Evolutionary conservation across 306 rosid genomes (phyloP).

Genomic region (Fragaria vesca): DNA sequence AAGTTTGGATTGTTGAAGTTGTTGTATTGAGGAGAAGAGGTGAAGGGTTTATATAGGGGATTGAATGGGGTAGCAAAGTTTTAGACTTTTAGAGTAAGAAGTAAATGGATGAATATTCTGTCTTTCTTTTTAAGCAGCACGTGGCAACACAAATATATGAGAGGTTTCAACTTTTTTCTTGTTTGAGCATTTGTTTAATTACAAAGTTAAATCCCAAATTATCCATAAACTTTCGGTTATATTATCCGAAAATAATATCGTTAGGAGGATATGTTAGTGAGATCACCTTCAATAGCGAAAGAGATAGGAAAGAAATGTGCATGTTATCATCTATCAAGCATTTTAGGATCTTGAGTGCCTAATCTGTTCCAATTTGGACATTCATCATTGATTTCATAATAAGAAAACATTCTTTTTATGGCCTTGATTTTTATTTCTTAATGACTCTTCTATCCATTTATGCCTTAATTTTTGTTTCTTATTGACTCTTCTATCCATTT

Average conservation of each 20-base stretch:
- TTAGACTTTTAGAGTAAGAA: background rate
- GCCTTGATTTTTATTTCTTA: background rate
- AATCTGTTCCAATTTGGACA: background rate
- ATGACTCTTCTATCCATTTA: too few relatives aligned
- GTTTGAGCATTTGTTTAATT: background rate
- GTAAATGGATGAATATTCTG: slow-evolving; percentile 10
- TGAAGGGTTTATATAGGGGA: slow-evolving; percentile 15
- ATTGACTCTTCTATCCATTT: background rate
- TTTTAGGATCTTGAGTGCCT: background rate
- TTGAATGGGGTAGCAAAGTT: background rate
- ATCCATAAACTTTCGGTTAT: background rate
- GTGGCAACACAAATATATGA: background rate
- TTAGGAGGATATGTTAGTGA: background rate
- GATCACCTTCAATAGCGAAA: background rate
- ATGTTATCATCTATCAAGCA: background rate
- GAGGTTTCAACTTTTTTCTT: background rate
- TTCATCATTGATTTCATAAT: background rate
- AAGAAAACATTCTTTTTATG: background rate
- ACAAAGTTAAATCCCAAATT: background rate
- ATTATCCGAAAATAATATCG: background rate
- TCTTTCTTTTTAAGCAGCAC: background rate
- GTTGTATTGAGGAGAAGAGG: background rate
- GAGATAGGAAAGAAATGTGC: background rate
- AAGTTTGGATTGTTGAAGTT: background rate
- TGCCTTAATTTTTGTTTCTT: too few relatives aligned